phyloP scores from a whole-genome alignment of 805 yeast genomes.

The Spencermartinsiella europaea region DNA sequence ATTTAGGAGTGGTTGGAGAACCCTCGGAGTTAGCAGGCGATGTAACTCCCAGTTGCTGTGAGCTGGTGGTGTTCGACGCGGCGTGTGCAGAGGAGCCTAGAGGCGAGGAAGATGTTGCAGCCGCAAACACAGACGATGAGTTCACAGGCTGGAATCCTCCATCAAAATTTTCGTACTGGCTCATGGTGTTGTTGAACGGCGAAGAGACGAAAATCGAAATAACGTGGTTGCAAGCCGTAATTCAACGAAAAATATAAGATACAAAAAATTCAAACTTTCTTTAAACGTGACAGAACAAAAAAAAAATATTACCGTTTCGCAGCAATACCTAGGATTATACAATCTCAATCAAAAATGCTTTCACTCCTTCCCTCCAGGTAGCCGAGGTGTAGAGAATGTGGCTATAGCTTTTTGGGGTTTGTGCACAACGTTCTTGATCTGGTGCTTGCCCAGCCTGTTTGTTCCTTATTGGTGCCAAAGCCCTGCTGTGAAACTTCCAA shows the following conservation, averaged over 20 bases:
- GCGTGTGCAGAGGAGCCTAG: not conserved
- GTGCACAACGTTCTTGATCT: not conserved
- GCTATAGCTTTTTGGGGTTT: not conserved
- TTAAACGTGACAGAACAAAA: not conserved
- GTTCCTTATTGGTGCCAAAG: too few species aligned
- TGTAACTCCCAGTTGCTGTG: conserved; percentile 2
- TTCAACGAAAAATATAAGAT: too few species aligned
- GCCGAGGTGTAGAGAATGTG: too few species aligned
- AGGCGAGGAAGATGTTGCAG: not conserved
- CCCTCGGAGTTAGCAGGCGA: conserved; percentile 13
- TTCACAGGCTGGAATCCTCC: not conserved
- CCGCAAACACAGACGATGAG: not conserved
- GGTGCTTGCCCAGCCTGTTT: not conserved
- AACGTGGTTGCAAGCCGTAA: too few species aligned
- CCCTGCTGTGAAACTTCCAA: too few species aligned
- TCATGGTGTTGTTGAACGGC: too few species aligned
- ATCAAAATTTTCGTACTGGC: not conserved
- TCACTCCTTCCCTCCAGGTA: too few species aligned
- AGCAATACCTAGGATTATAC: too few species aligned
- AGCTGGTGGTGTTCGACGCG: not conserved
- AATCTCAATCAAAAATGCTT: too few species aligned
- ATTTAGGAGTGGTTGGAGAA: conserved; percentile 12
- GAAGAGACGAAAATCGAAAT: too few species aligned
- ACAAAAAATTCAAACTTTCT: not conserved
- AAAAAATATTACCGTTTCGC: too few species aligned